Evolutionary conservation across 106 monocot genomes (phyloP).

Genomic region (Dendrobium catenatum): DNA sequence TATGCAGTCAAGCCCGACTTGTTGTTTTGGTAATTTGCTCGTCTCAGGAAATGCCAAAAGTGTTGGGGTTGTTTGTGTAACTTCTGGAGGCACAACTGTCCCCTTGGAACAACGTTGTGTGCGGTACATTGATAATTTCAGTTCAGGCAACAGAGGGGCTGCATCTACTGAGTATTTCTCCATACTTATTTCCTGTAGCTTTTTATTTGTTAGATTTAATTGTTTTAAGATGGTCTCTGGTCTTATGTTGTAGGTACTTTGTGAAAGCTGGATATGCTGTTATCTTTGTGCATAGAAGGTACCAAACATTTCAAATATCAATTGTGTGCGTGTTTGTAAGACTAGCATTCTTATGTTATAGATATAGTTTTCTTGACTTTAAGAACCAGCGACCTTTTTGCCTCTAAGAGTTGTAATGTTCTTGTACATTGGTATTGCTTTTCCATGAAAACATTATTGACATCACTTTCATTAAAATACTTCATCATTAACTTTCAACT

Average conservation of each 20-base stretch:
- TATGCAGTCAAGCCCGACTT: background rate
- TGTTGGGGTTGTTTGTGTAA: conserved; percentile 71
- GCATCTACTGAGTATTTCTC: conserved; percentile 79
- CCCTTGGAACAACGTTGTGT: conserved; percentile 96
- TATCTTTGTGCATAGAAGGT: conserved; percentile 85
- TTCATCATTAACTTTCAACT: background rate
- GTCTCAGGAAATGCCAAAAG: conserved; percentile 30
- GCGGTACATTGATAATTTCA: conserved; percentile 96
- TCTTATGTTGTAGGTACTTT: conserved; percentile 67
- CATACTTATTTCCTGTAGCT: background rate
- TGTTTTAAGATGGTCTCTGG: background rate
- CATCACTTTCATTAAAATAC: background rate
- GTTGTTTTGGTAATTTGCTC: conserved; percentile 1
- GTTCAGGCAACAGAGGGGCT: conserved; percentile 89
- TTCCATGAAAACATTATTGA: background rate
- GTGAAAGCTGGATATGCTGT: conserved; percentile 89
- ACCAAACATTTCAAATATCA: background rate
- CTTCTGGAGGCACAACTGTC: conserved; percentile 97
- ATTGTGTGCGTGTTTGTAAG: background rate
- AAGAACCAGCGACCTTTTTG: background rate
- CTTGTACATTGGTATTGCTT: background rate
- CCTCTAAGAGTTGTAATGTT: background rate
- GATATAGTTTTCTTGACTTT: background rate
- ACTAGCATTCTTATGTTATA: background rate
- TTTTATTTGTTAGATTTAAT: background rate